phyloP scores from a whole-genome alignment of 495 filamentous ascomycete species.

The Talaromyces proteolyticus region DNA sequence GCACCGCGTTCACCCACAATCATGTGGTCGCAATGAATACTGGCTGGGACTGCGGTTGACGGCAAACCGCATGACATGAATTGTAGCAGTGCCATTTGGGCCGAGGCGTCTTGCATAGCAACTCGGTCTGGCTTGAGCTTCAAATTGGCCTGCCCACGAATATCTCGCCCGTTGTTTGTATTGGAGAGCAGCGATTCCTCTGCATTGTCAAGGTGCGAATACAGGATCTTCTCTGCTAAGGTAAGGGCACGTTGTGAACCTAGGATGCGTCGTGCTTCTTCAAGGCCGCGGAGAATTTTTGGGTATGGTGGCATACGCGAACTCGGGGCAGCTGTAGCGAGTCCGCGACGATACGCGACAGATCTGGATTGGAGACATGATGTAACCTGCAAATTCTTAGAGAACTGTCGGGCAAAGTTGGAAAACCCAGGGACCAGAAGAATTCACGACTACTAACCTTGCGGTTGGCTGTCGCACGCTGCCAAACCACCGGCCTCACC shows the following conservation, averaged over 20 bases:
- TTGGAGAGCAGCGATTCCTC: conserved; percentile 78
- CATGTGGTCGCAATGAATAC: conserved; percentile 98
- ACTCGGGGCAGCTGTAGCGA: conserved; percentile 26
- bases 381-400: background rate
- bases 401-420: background rate
- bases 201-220: conserved; percentile 84
- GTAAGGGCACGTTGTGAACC: conserved; percentile 64
- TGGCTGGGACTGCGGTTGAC: conserved; percentile 90
- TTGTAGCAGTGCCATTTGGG: conserved; percentile 95
- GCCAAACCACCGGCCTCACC: conserved; percentile 30
- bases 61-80: conserved; percentile 96
- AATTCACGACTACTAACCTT: conserved; percentile 18
- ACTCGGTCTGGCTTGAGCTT: conserved; percentile 97
- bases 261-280: conserved; percentile 66
- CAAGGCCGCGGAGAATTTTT: conserved; percentile 52
- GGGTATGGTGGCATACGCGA: conserved; percentile 58
- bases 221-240: conserved; percentile 94
- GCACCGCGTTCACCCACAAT: conserved; percentile 93
- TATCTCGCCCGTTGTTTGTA: conserved; percentile 71
- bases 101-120: conserved; percentile 98
- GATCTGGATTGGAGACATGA: background rate
- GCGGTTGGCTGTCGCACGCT: conserved; percentile 22
- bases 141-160: conserved; percentile 85
- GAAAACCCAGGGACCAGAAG: conserved; percentile 2
- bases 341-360: conserved; percentile 9